These are phyloP conservation scores for Hirschfeldia incana DNA, from an alignment of 345 rosid genomes.

Conservation along the genomic window DNA sequence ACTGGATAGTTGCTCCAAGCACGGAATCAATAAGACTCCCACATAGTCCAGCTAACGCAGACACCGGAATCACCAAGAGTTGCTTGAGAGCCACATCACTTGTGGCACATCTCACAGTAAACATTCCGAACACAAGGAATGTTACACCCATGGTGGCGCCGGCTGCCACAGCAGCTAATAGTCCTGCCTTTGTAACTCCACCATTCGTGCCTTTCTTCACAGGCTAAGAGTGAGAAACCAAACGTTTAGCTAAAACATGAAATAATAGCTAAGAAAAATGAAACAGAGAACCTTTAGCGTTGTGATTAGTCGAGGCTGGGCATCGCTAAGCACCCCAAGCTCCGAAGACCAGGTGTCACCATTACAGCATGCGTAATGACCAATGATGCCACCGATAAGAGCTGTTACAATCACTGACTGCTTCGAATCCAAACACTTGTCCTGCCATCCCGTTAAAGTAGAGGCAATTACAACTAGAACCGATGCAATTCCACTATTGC, in stretches of 20 bases:
- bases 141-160: conserved; percentile 76
- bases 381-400: conserved; percentile 86
- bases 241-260: conserved; percentile 13
- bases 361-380: conserved; percentile 87
- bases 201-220: conserved; percentile 95
- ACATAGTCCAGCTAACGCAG: conserved; percentile 70
- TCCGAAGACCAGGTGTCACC: conserved; percentile 99
- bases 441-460: conserved; percentile 64
- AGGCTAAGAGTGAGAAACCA: conserved; percentile 51
- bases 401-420: conserved; percentile 55
- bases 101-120: conserved; percentile 58
- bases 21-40: conserved; percentile 89
- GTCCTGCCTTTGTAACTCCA: conserved; percentile 80
- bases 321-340: conserved; percentile 90
- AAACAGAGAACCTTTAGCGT: conserved; percentile 67
- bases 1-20: conserved; percentile 90
- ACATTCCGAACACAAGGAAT: conserved; percentile 61
- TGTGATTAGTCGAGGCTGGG: conserved; percentile 88
- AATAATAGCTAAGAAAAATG: not conserved
- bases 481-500: conserved; percentile 73
- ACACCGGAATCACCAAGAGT: conserved; percentile 67
- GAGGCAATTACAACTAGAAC: conserved; percentile 53
- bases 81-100: conserved; percentile 60
- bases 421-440: conserved; percentile 69
- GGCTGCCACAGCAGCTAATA: conserved; percentile 80